Percentiles rank a stretch among this genome's conserved stretches.
Conservation (phyloP, 2,329 filamentous ascomycete species). For the Aspergillus sp. region DNA sequence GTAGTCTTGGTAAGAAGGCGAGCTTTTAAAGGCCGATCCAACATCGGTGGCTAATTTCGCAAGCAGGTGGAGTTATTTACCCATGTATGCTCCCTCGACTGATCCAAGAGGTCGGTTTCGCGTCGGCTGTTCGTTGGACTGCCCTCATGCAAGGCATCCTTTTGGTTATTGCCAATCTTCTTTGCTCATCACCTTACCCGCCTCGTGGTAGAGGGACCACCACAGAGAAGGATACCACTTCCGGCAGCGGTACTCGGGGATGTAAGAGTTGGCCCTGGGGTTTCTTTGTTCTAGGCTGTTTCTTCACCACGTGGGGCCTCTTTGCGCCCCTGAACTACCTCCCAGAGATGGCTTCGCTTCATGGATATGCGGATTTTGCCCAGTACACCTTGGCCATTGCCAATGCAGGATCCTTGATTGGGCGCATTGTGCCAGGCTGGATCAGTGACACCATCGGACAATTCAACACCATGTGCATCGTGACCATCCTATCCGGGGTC, state of each 20-base stretch:
- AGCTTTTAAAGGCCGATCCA: neutral
- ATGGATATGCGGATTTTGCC: neutral
- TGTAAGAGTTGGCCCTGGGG: conserved; percentile 1
- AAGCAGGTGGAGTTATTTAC: conserved; percentile 1
- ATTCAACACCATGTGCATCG: conserved; percentile 1
- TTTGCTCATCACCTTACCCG: neutral
- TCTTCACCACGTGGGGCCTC: conserved; percentile 4
- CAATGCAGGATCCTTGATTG: neutral
- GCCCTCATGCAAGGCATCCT: conserved; percentile 1
- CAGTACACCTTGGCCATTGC: conserved; percentile 1
- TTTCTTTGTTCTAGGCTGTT: neutral
- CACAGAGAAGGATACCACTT: neutral
- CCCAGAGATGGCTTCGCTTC: conserved; percentile 1
- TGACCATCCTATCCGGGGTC: neutral
- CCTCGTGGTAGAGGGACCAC: neutral
- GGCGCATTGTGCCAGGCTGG: conserved; percentile 1
- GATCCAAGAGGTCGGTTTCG: neutral
- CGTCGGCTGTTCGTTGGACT: conserved; percentile 1
- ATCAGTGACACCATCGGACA: neutral
- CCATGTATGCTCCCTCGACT: conserved; percentile 1
- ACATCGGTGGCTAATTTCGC: neutral
- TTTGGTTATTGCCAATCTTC: conserved; percentile 1
- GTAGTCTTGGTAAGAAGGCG: neutral
- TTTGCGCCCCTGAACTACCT: conserved; percentile 1
- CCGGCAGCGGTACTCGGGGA: neutral